Conservation (phyloP, 306 rosid genomes). For the Castanea crenata region DNA sequence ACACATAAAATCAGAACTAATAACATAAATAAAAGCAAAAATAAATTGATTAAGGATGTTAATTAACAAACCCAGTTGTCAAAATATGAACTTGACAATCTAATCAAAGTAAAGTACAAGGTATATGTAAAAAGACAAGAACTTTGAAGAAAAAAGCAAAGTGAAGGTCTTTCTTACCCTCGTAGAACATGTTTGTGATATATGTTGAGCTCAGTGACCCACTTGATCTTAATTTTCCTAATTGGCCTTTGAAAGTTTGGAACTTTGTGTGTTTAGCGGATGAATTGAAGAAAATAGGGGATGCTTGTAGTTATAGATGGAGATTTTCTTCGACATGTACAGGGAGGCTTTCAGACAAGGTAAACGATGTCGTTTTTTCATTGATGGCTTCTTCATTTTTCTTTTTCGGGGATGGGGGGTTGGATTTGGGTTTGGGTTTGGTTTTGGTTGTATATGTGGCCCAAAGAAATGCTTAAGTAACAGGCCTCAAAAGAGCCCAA, state of each 20-base stretch:
- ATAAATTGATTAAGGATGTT: not conserved
- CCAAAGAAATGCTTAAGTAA: not conserved
- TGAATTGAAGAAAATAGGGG: not conserved
- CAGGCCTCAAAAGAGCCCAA: no score
- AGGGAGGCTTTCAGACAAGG: not conserved
- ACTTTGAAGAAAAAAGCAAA: not conserved
- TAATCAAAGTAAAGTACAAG: not conserved
- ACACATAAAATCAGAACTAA: not conserved
- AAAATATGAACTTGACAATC: not conserved
- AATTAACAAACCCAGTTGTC: not conserved
- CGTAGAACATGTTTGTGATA: conserved; percentile 45
- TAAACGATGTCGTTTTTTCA: not conserved
- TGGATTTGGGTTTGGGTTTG: not conserved
- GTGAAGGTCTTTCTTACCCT: conserved; percentile 36
- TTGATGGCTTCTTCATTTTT: not conserved
- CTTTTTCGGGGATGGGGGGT: not conserved
- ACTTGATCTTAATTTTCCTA: not conserved
- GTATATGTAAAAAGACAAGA: not conserved
- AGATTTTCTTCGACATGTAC: not conserved
- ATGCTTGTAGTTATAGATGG: not conserved
- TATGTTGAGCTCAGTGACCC: not conserved
- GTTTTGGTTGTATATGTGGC: not conserved
- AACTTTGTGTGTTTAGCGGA: not conserved
- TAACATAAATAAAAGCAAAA: not conserved
- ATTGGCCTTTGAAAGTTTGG: not conserved